Conservation (phyloP, 2,329 filamentous ascomycete species). For the Talaromyces albobiverticillius region DNA sequence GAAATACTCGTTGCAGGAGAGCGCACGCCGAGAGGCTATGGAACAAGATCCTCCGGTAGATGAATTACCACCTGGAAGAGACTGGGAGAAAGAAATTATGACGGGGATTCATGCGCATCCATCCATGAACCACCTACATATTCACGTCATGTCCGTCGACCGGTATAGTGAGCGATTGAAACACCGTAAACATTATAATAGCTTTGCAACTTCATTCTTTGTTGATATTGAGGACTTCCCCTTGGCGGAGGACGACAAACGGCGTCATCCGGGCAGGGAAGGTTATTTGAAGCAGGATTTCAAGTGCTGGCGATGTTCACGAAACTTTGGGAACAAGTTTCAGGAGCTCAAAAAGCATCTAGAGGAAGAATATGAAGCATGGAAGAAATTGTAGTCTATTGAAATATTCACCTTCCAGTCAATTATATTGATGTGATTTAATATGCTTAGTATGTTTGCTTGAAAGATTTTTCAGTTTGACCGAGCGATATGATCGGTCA, state of each 20-base stretch:
- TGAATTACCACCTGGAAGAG: constrained; percentile 67
- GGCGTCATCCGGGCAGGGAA: constrained; percentile 55
- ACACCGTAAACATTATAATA: constrained; percentile 87
- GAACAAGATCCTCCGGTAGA: constrained; percentile 49
- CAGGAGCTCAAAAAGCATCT: constrained; percentile 72
- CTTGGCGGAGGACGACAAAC: constrained; percentile 61
- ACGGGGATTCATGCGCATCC: constrained; percentile 83
- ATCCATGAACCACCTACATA: constrained; percentile 87
- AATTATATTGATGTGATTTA: neutral
- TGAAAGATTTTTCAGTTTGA: neutral
- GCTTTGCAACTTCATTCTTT: constrained; percentile 83
- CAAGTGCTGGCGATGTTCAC: constrained; percentile 79
- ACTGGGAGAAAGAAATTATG: constrained; percentile 73
- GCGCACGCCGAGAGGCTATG: constrained; percentile 62
- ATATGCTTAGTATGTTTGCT: neutral
- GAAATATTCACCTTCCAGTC: neutral
- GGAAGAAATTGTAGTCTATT: constrained; percentile 52
- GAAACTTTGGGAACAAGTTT: constrained; percentile 72
- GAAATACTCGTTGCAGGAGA: constrained; percentile 60
- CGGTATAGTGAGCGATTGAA: constrained; percentile 69
- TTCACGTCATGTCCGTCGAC: constrained; percentile 82
- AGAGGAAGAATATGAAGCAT: constrained; percentile 68
- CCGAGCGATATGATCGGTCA: neutral
- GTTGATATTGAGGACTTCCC: constrained; percentile 78
- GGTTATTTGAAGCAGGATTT: constrained; percentile 66